These are phyloP conservation scores for Xylaria bambusicola DNA, from an alignment of 495 filamentous ascomycete genomes.

Conservation along the genomic window DNA sequence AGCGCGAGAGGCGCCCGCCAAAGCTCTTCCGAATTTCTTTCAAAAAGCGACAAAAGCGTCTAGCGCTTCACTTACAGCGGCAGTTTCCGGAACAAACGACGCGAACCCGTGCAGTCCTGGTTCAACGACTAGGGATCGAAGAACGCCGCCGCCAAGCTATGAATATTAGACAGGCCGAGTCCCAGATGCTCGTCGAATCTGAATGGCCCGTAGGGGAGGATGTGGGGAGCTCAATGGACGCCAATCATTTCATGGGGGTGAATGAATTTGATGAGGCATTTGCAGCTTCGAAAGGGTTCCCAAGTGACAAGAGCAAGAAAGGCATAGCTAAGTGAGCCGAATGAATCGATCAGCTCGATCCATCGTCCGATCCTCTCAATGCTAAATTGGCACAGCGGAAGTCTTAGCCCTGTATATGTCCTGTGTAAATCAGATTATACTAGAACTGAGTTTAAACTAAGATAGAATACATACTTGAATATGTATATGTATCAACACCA, in stretches of 20 bases:
- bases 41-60: background rate
- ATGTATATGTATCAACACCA: background rate
- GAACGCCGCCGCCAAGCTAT: background rate
- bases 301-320: background rate
- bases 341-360: no score
- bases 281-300: background rate
- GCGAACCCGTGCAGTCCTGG: background rate
- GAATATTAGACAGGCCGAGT: background rate
- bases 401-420: no score
- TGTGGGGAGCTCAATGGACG: background rate
- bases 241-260: background rate
- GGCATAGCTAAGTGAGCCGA: no score
- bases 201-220: background rate
- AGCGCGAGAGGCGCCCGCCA: slow-evolving; percentile 9
- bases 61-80: background rate
- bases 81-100: background rate
- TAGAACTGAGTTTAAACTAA: no score
- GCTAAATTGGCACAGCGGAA: background rate
- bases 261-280: background rate
- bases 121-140: background rate
- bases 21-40: background rate
- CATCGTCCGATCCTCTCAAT: background rate
- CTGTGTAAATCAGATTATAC: no score
- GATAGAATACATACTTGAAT: no score
- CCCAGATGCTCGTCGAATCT: no score